A percentile compares a stretch with the other conserved stretches of the same genome.
phyloP scores from a whole-genome alignment of 805 yeast genomes.

The Sungouiella thailandica region DNA sequence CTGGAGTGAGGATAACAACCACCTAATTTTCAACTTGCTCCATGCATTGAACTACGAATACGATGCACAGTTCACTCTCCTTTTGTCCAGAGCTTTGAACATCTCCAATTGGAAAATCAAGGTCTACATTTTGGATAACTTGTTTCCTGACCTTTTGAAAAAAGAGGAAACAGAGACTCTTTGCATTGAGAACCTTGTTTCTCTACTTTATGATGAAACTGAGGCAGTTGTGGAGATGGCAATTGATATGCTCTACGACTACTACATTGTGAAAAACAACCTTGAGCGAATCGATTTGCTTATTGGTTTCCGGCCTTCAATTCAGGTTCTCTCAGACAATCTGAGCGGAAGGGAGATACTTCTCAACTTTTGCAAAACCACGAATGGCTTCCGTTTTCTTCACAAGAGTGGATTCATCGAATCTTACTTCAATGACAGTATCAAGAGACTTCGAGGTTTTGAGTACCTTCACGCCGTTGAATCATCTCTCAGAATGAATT shows the following conservation, averaged over 20 bases:
- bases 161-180: constrained; percentile 37
- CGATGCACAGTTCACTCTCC: constrained; percentile 62
- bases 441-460: constrained; percentile 7
- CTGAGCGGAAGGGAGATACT: constrained; percentile 43
- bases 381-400: constrained; percentile 66
- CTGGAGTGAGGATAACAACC: constrained; percentile 31
- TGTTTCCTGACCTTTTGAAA: constrained; percentile 39
- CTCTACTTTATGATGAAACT: constrained; percentile 62
- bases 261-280: constrained; percentile 15
- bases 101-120: constrained; percentile 50
- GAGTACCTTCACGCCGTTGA: constrained; percentile 11
- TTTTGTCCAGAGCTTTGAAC: constrained; percentile 61
- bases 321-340: constrained; percentile 29
- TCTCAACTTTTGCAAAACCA: constrained; percentile 57
- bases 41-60: constrained; percentile 55
- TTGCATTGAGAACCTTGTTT: constrained; percentile 52
- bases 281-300: constrained; percentile 45
- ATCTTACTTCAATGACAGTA: constrained; percentile 4
- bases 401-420: constrained; percentile 37
- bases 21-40: constrained; percentile 52
- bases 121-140: constrained; percentile 48
- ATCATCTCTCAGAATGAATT: constrained; percentile 4
- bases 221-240: constrained; percentile 16
- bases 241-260: constrained; percentile 18
- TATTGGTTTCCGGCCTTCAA: constrained; percentile 50